Conservation (phyloP, 352 stramenopile species). For the Pilasporangium apinafurcum region DNA sequence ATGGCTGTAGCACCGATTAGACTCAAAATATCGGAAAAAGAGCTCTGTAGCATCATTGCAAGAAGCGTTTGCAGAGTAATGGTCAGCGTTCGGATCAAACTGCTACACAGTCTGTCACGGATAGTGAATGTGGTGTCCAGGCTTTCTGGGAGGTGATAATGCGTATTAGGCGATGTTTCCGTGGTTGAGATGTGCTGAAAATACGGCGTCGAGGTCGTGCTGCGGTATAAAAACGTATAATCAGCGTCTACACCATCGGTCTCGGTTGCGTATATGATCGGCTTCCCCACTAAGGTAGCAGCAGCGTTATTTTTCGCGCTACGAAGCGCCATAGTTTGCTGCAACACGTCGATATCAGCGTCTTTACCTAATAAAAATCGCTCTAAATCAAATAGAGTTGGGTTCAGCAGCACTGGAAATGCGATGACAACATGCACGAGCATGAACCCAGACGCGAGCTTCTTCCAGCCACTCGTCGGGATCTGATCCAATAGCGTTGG, state of each 20-base stretch:
- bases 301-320: slow-evolving; percentile 16
- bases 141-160: neutral
- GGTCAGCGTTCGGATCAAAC: slow-evolving; percentile 36
- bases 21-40: slow-evolving; percentile 61
- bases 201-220: slow-evolving; percentile 22
- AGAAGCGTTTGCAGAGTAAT: slow-evolving; percentile 43
- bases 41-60: slow-evolving; percentile 62
- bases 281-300: slow-evolving; percentile 15
- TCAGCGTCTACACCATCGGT: slow-evolving; percentile 35
- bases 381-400: slow-evolving; percentile 62
- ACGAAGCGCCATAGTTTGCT: slow-evolving; percentile 31
- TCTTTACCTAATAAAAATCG: slow-evolving; percentile 56
- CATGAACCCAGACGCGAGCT: slow-evolving; percentile 34
- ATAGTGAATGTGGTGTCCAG: slow-evolving; percentile 21
- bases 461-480: slow-evolving; percentile 19
- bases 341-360: slow-evolving; percentile 42
- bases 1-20: slow-evolving; percentile 60
- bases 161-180: slow-evolving; percentile 3
- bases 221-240: slow-evolving; percentile 40
- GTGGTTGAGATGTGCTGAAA: slow-evolving; percentile 22
- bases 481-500: slow-evolving; percentile 51
- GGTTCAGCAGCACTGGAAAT: slow-evolving; percentile 55
- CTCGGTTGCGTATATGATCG: slow-evolving; percentile 26
- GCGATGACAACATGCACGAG: slow-evolving; percentile 53
- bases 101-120: slow-evolving; percentile 39